Evolutionary conservation across 2,329 filamentous ascomycete species (phyloP), one percentile per base, ranked within the genome.

Genomic region (Trichoderma sp.): DNA sequence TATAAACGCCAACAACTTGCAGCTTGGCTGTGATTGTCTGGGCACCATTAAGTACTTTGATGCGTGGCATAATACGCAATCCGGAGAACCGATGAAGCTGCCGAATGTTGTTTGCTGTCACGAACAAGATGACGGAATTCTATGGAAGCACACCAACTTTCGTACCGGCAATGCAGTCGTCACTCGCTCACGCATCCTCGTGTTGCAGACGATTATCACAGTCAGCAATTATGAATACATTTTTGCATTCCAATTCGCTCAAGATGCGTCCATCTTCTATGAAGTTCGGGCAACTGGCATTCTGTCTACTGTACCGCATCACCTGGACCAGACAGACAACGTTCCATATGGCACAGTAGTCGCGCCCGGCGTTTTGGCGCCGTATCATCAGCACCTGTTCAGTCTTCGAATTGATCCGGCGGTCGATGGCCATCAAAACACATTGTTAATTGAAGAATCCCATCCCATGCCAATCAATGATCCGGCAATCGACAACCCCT

Each of bases 371-470:
- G 89, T 90, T 0, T 81, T 93, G 6, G 92, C 91, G 0, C 90
- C 91, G 27, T 91, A 93, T 80, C 91, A 93, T 76, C 92, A 93
- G 79, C 91, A 93, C 81, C 86, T 93, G 50, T 93, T 93, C 80
- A 88, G 86, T n/a, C 81, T 91, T 35, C 87, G 91, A 0, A 89
- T 93, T n/a, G 91, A 93, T 78, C 90, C 91, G 0, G 89, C 90
- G 3, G 85, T 93, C 56, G 91, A 93, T 78, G 90, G 91, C 0
- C 84, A 88, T 78, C 80, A 82, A 1, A 93, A 92, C 80, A 89
- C 89, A 0, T 82, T 91, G 1, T 80, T 16, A 18, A 21, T 64
- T 7, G 62, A 64, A 27, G 62, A 64, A 24, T 38, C 62, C 2
- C 33, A 38, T 11, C 62, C 33, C 9, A 21, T 64, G n/a, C 33